Conservation (phyloP, 2,329 filamentous ascomycete genomes). For the Ophiostoma ips region DNA sequence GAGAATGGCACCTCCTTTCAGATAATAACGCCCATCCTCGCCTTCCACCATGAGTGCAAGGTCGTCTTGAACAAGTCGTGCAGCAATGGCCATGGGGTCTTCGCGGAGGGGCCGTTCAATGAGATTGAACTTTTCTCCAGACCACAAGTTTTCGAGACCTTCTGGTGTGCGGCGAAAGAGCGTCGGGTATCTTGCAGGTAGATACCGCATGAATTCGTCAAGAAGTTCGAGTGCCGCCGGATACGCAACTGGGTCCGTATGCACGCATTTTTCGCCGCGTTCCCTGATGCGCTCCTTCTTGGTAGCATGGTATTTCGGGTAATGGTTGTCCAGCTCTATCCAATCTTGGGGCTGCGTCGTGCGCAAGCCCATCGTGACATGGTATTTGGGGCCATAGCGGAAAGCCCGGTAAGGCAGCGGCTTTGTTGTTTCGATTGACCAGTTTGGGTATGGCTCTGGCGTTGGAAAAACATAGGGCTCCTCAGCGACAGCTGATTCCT, state of each 20-base stretch:
- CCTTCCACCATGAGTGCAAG: not conserved
- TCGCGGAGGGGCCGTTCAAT: not conserved
- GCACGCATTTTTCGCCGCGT: not conserved
- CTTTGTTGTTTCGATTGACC: not conserved
- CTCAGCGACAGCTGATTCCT: not conserved
- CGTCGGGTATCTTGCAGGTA: not conserved
- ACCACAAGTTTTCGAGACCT: not conserved
- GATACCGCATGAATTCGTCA: not conserved
- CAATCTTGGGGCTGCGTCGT: not conserved
- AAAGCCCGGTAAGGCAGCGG: not conserved
- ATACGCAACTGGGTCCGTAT: not conserved
- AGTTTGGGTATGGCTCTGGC: not conserved
- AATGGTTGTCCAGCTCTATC: constrained; percentile 1
- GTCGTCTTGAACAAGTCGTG: not conserved
- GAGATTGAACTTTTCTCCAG: not conserved
- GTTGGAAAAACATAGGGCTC: not conserved
- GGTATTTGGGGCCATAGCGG: not conserved
- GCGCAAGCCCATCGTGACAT: not conserved
- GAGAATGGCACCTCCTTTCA: not conserved
- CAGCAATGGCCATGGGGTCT: not conserved
- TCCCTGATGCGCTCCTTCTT: not conserved
- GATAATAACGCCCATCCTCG: not conserved
- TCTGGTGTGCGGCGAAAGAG: not conserved
- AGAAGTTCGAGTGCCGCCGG: not conserved
- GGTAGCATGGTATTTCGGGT: not conserved